These are phyloP conservation scores for Neurospora hispaniola DNA, from an alignment of 495 filamentous ascomycete genomes.

Conservation along the genomic window DNA sequence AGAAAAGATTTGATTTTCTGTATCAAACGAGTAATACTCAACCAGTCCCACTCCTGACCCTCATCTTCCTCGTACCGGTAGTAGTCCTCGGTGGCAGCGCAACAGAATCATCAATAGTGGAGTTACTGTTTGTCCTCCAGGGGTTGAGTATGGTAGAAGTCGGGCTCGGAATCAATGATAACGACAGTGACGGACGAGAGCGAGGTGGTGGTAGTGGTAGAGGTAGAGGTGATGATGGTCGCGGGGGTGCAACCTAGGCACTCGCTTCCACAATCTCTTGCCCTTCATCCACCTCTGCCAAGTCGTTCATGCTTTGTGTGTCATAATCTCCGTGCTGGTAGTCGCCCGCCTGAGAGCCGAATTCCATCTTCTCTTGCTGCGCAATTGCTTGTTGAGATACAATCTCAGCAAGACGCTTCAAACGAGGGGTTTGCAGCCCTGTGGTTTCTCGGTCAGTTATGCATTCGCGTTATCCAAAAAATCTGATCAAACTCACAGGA, in stretches of 20 bases:
- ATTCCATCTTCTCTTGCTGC: conserved; percentile 77
- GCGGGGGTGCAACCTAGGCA: conserved; percentile 20
- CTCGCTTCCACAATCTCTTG: conserved; percentile 16
- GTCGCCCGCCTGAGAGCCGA: conserved; percentile 24
- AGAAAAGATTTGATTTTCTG: not conserved
- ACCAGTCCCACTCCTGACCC: conserved; percentile 4
- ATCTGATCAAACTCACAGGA: conserved; percentile 55
- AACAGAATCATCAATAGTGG: not conserved
- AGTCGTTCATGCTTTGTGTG: conserved; percentile 24
- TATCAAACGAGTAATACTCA: not conserved
- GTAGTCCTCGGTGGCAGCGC: not conserved
- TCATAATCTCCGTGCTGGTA: conserved; percentile 24
- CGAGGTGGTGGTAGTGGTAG: not conserved
- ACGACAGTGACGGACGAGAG: not conserved
- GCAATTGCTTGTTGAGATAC: conserved; percentile 92
- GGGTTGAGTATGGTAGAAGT: conserved; percentile 9
- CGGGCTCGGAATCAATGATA: conserved; percentile 2
- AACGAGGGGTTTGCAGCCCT: conserved; percentile 91
- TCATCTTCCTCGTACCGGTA: conserved; percentile 1
- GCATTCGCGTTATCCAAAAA: not conserved
- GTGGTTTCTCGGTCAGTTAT: conserved; percentile 7
- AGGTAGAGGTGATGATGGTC: not conserved
- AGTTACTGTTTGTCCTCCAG: conserved; percentile 10
- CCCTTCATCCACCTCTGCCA: conserved; percentile 35
- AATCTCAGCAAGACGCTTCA: conserved; percentile 94